phyloP scores from a whole-genome alignment of 1,139 yeast genomes.

The Magnusiomyces sp. region DNA sequence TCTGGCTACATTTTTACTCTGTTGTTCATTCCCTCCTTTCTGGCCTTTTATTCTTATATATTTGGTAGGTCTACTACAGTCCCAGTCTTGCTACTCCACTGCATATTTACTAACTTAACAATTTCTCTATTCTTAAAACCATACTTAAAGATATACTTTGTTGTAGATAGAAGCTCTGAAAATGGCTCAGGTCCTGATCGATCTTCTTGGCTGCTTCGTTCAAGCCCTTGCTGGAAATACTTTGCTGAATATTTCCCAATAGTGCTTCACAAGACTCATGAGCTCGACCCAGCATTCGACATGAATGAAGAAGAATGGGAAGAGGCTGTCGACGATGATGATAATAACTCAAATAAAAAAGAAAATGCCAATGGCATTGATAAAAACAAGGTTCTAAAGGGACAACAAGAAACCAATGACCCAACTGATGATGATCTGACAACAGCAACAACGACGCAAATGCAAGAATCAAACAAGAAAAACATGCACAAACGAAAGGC shows the following conservation, averaged over 20 bases:
- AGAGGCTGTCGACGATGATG: constrained; percentile 1
- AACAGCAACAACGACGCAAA: background rate
- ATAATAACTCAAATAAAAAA: background rate
- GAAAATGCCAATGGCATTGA: background rate
- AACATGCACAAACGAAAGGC: background rate
- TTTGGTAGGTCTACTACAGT: constrained; percentile 17
- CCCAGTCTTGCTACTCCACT: constrained; percentile 20
- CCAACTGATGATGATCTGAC: background rate
- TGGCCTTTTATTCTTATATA: constrained; percentile 55
- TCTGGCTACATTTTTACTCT: constrained; percentile 44
- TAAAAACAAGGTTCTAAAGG: no score
- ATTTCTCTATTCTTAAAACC: background rate
- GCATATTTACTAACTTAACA: background rate
- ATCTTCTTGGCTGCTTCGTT: constrained; percentile 50
- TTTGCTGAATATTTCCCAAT: constrained; percentile 80
- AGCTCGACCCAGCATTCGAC: constrained; percentile 67
- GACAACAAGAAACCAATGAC: background rate
- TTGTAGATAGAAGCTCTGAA: constrained; percentile 54
- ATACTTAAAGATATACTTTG: constrained; percentile 47
- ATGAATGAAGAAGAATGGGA: background rate
- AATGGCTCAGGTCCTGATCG: constrained; percentile 62
- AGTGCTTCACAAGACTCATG: constrained; percentile 57
- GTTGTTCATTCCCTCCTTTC: constrained; percentile 55
- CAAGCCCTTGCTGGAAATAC: constrained; percentile 57
- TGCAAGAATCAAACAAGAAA: background rate